Percentiles rank a stretch among this genome's conserved stretches.
These are phyloP conservation scores for Asterophora lycoperdoides DNA, from an alignment of 768 basidiomycete species.

Conservation along the genomic window DNA sequence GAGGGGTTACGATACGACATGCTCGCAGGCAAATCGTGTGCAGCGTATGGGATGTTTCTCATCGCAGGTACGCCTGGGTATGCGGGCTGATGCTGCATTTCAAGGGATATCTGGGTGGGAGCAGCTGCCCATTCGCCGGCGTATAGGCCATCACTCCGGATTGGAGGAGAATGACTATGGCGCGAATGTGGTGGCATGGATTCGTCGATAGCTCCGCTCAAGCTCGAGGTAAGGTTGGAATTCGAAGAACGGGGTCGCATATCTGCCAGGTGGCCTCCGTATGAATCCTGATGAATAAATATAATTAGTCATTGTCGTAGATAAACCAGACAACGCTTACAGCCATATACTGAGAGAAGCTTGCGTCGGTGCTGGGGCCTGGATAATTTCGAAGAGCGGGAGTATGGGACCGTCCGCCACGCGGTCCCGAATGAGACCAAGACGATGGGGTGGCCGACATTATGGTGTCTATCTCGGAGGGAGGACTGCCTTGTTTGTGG, in stretches of 20 bases:
- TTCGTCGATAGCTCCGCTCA: slow-evolving; percentile 65
- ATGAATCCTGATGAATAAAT: slow-evolving; percentile 23
- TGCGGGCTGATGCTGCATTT: slow-evolving; percentile 21
- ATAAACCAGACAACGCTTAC: slow-evolving; percentile 19
- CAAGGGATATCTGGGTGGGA: slow-evolving; percentile 18
- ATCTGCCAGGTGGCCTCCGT: slow-evolving; percentile 24
- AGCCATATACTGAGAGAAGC: slow-evolving; percentile 31
- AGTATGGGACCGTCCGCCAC: slow-evolving; percentile 29
- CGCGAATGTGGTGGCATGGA: slow-evolving; percentile 27
- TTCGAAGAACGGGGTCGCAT: slow-evolving; percentile 35
- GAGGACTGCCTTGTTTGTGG: slow-evolving; percentile 24
- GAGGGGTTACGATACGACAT: slow-evolving; percentile 29
- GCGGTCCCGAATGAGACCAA: slow-evolving; percentile 26
- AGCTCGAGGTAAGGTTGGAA: slow-evolving; percentile 44
- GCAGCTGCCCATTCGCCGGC: slow-evolving; percentile 1
- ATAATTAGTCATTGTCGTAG: not conserved
- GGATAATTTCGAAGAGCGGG: slow-evolving; percentile 32
- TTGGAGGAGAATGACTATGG: slow-evolving; percentile 15
- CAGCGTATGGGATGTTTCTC: slow-evolving; percentile 15
- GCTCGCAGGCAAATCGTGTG: slow-evolving; percentile 18
- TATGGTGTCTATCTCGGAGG: slow-evolving; percentile 27
- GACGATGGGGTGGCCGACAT: slow-evolving; percentile 35
- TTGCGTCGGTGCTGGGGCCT: slow-evolving; percentile 35
- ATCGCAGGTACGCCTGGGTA: slow-evolving; percentile 23
- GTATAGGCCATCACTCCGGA: slow-evolving; percentile 8